A percentile compares a stretch with the other conserved stretches of the same genome.
Evolutionary conservation across 129 eudicot genomes (phyloP).

Genomic region (Flaveria trinervia): DNA sequence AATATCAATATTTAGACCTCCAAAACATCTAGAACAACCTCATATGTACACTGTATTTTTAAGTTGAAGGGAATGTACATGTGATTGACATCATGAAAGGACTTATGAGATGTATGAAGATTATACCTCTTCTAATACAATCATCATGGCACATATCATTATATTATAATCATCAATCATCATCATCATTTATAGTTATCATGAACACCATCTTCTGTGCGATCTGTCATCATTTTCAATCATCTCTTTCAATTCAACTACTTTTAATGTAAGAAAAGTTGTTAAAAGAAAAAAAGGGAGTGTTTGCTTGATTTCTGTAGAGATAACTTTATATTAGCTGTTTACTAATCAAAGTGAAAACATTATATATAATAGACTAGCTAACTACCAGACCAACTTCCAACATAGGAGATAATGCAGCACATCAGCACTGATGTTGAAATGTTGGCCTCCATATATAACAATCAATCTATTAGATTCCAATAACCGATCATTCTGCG

Average conservation of each 20-base stretch:
- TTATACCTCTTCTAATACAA: neutral
- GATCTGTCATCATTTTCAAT: constrained; percentile 5
- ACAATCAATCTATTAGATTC: constrained; percentile 22
- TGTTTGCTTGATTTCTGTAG: neutral
- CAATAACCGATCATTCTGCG: constrained; percentile 14
- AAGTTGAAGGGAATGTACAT: no score
- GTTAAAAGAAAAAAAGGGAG: neutral
- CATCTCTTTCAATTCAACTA: constrained; percentile 2
- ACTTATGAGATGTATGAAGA: no score
- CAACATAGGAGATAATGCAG: constrained; percentile 1
- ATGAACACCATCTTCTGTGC: constrained; percentile 12
- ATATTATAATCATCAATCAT: neutral
- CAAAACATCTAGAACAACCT: no score
- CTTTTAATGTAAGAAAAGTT: constrained; percentile 2
- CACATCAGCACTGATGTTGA: constrained; percentile 22
- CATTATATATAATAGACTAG: constrained; percentile 1
- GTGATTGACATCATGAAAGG: no score
- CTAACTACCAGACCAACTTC: constrained; percentile 18
- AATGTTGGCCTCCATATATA: constrained; percentile 27
- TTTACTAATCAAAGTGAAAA: constrained; percentile 6
- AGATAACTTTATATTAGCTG: neutral
- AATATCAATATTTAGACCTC: no score
- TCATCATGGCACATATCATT: constrained; percentile 3
- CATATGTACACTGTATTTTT: no score
- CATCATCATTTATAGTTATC: neutral